Base-by-base conservation (phyloP, 129 eudicot genomes). In the Daucus carota region DNA sequence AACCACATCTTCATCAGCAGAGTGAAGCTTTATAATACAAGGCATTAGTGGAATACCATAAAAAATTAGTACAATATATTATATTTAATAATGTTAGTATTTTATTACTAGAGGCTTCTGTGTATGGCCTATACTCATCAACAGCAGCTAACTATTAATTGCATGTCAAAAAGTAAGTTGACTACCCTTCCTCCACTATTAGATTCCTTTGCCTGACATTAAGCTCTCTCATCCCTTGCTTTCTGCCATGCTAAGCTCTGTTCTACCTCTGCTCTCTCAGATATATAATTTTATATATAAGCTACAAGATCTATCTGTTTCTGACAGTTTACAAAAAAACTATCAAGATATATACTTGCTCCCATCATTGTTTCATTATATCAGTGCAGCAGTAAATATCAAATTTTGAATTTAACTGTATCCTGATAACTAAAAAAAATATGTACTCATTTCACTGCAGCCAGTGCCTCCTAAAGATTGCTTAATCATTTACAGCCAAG, bases 1-100 rank as follows among this genome's bases (percentile, higher is more conserved):
- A 72, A 86, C 84, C 73, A 93, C 96, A 72, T 93, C 90, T 73
- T 90, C 93, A 79, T 88, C 88, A 34, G 85, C 85, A 68, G 83
- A 84, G 74, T 83, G 85, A 79, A 93, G 91, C 98, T 93, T 72
- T 73, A 76, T 69, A 80, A 83, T 2, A 18, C 13, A 36, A 70
- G 31, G 33, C 48, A 70, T 70, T 40, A 20, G 48, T 36, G 31
- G 5, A 20, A 69, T 36, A 20, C 46, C 73, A 40, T 38, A 13
- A 20, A 38, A 38, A 69, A 15, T n/a, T 17, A 34, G 26, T 38
- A 69, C 18, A 69, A 69, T 12, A 29, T 17, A 5, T 8, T 10
- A 8, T 9, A 22, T 54, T 54, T 2, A 22, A 54, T 18, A 0
- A 54, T 22, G n/a, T 54, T 22, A 54, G 15, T n/a, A 57, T 54